Evolutionary conservation across 805 yeast species (phyloP).

Genomic region (Candida piceae): DNA sequence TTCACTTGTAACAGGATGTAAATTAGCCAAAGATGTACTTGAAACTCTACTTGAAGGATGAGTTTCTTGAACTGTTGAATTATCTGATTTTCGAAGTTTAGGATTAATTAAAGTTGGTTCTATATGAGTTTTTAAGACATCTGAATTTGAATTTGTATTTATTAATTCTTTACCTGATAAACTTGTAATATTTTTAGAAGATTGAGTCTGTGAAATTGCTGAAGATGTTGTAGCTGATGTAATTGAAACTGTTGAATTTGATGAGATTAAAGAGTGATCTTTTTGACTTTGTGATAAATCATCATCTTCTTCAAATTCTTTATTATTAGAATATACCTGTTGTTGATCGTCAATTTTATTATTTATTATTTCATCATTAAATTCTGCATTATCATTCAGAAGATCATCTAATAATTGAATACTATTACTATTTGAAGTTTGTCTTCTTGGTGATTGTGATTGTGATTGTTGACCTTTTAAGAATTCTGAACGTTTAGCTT

Average conservation of each 20-base stretch:
- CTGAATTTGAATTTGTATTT: too few relatives aligned
- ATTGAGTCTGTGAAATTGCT: conserved; percentile 1
- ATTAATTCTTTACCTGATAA: too few relatives aligned
- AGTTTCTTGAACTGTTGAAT: too few relatives aligned
- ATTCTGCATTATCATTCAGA: conserved; percentile 5
- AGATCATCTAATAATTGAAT: conserved; percentile 32
- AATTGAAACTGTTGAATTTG: conserved; percentile 21
- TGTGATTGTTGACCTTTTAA: conserved; percentile 8
- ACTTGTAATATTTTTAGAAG: too few relatives aligned
- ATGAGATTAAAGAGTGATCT: conserved; percentile 15
- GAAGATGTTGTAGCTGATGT: conserved; percentile 15
- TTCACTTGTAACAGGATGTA: conserved; percentile 45
- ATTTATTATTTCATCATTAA: conserved; percentile 13
- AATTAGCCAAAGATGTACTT: conserved; percentile 4
- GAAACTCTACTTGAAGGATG: background rate
- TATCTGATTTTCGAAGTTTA: too few relatives aligned
- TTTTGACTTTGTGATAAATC: conserved; percentile 2
- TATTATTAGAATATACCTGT: background rate
- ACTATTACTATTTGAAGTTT: conserved; percentile 17
- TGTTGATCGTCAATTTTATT: conserved; percentile 5
- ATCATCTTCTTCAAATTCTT: too few relatives aligned
- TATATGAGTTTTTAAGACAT: too few relatives aligned
- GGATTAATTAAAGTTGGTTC: too few relatives aligned
- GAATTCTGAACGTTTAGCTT: conserved; percentile 18
- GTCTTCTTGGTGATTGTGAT: conserved; percentile 2